Conservation (phyloP, 257 asterid genomes). For the Lycium ferocissimum region DNA sequence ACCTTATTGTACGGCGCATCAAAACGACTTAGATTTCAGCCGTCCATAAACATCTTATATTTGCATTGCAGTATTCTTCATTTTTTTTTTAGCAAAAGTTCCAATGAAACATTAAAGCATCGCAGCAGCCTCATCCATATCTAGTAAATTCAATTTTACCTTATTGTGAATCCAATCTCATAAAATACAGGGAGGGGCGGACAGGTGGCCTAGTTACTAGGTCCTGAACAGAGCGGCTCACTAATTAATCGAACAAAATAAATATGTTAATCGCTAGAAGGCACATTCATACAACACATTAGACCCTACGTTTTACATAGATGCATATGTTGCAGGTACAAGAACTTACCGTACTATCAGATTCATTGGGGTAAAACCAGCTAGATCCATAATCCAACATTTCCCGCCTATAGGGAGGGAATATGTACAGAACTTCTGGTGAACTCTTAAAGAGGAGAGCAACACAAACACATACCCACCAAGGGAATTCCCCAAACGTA, state of each 20-base stretch:
- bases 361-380: conserved; percentile 32
- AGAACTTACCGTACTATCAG: conserved; percentile 25
- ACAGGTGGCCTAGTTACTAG: neutral
- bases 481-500: no score
- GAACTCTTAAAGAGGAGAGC: conserved; percentile 79
- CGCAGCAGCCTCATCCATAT: neutral
- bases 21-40: no score
- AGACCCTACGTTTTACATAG: conserved; percentile 42
- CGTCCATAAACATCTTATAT: no score
- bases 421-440: conserved; percentile 58
- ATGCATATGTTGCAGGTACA: conserved; percentile 22
- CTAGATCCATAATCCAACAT: conserved; percentile 73
- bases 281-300: conserved; percentile 31
- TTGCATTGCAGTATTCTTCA: neutral
- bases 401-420: conserved; percentile 80
- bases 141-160: neutral
- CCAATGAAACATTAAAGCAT: neutral
- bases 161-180: neutral
- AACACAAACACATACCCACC: conserved; percentile 67
- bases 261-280: conserved; percentile 28
- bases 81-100: neutral
- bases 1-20: no score
- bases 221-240: neutral
- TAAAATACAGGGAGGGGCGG: neutral
- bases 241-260: conserved; percentile 24